A percentile compares a stretch with the other conserved stretches of the same genome.
Evolutionary conservation across 345 rosid genomes (phyloP).

Genomic region (Linum trigynum): DNA sequence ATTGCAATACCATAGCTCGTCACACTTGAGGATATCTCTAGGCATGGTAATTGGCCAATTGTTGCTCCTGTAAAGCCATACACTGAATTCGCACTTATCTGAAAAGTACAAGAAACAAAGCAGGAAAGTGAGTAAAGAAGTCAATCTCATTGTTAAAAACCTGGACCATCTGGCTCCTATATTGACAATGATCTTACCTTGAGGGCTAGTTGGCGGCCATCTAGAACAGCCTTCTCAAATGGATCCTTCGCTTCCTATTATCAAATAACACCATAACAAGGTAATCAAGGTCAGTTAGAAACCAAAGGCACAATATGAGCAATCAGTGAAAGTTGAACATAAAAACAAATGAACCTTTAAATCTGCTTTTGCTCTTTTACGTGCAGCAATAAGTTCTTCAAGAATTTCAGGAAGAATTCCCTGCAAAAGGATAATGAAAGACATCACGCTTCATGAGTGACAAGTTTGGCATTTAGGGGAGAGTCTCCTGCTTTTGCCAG

Average conservation of each 20-base stretch:
- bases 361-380: constrained; percentile 95
- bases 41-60: constrained; percentile 82
- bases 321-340: constrained; percentile 5
- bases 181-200: constrained; percentile 43
- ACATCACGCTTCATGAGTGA: too few species aligned
- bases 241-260: constrained; percentile 94
- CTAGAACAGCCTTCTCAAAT: constrained; percentile 88
- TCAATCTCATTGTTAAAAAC: neutral
- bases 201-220: constrained; percentile 91
- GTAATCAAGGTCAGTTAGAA: neutral
- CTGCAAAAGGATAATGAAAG: constrained; percentile 27
- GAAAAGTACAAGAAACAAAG: constrained; percentile 16
- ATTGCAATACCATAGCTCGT: constrained; percentile 79
- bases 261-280: constrained; percentile 7
- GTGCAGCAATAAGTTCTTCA: constrained; percentile 84
- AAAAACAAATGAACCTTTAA: constrained; percentile 47
- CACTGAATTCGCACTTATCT: constrained; percentile 96
- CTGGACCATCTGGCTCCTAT: neutral
- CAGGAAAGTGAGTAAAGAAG: too few species aligned
- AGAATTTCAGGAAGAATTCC: constrained; percentile 99
- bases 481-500: too few species aligned
- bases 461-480: too few species aligned
- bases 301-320: neutral
- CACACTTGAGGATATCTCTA: constrained; percentile 95
- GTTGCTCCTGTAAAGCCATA: constrained; percentile 99